Conservation (phyloP, 2,329 filamentous ascomycete genomes). For the Aspergillus sp. region DNA sequence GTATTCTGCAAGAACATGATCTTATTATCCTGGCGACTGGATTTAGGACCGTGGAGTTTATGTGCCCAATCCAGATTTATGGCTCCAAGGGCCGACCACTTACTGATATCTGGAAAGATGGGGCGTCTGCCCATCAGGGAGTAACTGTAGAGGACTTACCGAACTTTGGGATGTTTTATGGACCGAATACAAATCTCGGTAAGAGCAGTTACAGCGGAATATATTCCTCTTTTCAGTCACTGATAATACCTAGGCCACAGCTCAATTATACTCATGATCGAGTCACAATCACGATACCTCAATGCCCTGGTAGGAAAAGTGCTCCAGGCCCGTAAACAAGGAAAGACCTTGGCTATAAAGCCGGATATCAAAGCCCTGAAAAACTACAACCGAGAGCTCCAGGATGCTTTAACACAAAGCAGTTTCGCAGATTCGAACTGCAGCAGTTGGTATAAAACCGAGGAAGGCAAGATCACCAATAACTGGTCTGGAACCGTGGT, state of each 20-base stretch:
- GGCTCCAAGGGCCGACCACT: slow-evolving; percentile 47
- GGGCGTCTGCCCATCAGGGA: slow-evolving; percentile 53
- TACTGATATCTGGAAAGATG: slow-evolving; percentile 52
- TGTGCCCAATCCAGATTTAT: slow-evolving; percentile 56
- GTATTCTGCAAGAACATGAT: slow-evolving; percentile 49
- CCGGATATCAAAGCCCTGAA: slow-evolving; percentile 43
- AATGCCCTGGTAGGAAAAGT: slow-evolving; percentile 51
- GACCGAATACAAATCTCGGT: slow-evolving; percentile 56
- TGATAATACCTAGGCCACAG: slow-evolving; percentile 47
- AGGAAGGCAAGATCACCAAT: slow-evolving; percentile 55
- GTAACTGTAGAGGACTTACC: slow-evolving; percentile 53
- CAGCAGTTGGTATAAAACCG: slow-evolving; percentile 58
- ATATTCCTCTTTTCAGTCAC: not conserved
- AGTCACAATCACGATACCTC: slow-evolving; percentile 57
- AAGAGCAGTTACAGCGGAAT: not conserved
- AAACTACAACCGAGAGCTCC: slow-evolving; percentile 50
- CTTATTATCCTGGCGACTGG: slow-evolving; percentile 61
- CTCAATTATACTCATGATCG: slow-evolving; percentile 61
- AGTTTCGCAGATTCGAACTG: slow-evolving; percentile 57
- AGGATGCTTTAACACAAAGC: slow-evolving; percentile 44
- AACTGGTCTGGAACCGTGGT: slow-evolving; percentile 57
- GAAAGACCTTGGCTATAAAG: slow-evolving; percentile 44
- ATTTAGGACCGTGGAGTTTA: slow-evolving; percentile 59
- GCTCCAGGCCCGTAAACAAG: slow-evolving; percentile 44
- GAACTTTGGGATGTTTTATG: slow-evolving; percentile 60